phyloP scores from a whole-genome alignment of 768 basidiomycete genomes.

The Tricholoma hemisulphureum region DNA sequence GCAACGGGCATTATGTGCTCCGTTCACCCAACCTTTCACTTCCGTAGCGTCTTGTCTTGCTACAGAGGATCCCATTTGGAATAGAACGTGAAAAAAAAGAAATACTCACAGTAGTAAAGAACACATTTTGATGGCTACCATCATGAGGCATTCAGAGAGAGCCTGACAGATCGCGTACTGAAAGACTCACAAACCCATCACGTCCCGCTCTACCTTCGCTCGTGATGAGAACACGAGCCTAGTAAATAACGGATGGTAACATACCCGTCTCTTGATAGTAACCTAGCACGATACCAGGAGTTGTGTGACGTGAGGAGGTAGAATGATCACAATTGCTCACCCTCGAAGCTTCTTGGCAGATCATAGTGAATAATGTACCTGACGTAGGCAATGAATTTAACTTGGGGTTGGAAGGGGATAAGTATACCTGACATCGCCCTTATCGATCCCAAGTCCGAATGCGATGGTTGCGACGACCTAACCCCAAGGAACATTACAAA shows the following conservation, averaged over 20 bases:
- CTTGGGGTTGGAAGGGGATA: background rate
- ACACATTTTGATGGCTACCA: slow-evolving; percentile 75
- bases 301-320: slow-evolving; percentile 1
- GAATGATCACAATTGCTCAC: slow-evolving; percentile 31
- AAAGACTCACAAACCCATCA: slow-evolving; percentile 58
- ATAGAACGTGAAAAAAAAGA: background rate
- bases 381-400: background rate
- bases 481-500: background rate
- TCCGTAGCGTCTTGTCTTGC: slow-evolving; percentile 73
- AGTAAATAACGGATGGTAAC: slow-evolving; percentile 7
- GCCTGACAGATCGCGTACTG: background rate
- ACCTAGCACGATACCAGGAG: slow-evolving; percentile 41
- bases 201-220: slow-evolving; percentile 73
- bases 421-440: slow-evolving; percentile 65
- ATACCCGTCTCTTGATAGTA: slow-evolving; percentile 87
- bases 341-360: slow-evolving; percentile 81
- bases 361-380: slow-evolving; percentile 83
- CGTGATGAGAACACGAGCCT: slow-evolving; percentile 1
- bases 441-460: slow-evolving; percentile 87
- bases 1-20: slow-evolving; percentile 44
- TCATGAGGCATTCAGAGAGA: background rate
- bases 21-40: slow-evolving; percentile 52
- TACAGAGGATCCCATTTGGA: slow-evolving; percentile 22
- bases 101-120: slow-evolving; percentile 71
- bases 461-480: slow-evolving; percentile 80